These are phyloP conservation scores for Apophysomyces ossiformis DNA, from an alignment of 371 early-diverging fungal genomes.

Conservation along the genomic window DNA sequence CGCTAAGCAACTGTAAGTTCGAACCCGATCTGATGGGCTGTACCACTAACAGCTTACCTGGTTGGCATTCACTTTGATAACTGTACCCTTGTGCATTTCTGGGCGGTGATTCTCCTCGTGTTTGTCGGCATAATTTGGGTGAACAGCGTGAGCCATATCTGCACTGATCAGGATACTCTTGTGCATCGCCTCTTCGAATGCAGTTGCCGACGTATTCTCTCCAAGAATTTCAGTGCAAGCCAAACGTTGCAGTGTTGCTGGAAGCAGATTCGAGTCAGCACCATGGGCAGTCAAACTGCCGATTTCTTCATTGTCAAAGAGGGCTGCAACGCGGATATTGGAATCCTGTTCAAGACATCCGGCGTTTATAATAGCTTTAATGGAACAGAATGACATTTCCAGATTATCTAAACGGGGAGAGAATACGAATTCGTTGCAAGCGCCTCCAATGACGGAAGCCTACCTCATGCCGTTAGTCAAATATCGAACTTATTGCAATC, in stretches of 20 bases:
- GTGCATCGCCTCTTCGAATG: constrained; percentile 86
- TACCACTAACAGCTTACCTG: constrained; percentile 53
- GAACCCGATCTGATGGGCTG: not conserved
- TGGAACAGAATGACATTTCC: constrained; percentile 89
- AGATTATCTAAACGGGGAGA: constrained; percentile 96
- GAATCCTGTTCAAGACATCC: constrained; percentile 66
- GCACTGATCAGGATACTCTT: constrained; percentile 89
- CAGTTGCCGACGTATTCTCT: constrained; percentile 40
- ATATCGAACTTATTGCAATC: not conserved
- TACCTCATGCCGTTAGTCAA: constrained; percentile 23
- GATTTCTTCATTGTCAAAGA: constrained; percentile 98
- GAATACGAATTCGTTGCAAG: constrained; percentile 91
- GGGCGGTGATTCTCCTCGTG: constrained; percentile 94
- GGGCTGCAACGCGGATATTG: constrained; percentile 83
- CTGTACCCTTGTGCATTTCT: constrained; percentile 91
- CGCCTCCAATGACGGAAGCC: constrained; percentile 85
- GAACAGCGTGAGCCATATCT: constrained; percentile 95
- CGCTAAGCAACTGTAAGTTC: constrained; percentile 42
- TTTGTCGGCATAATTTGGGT: constrained; percentile 89
- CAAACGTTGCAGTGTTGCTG: constrained; percentile 71
- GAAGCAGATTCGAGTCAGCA: constrained; percentile 90
- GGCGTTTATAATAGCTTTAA: constrained; percentile 61
- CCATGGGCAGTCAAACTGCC: constrained; percentile 97
- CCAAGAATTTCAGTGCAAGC: constrained; percentile 41
- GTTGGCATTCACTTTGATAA: constrained; percentile 95